A percentile compares a stretch with the other conserved stretches of the same genome.
Conservation (phyloP, 2,329 filamentous ascomycete genomes). For the Pestalotiopsis sp. region DNA sequence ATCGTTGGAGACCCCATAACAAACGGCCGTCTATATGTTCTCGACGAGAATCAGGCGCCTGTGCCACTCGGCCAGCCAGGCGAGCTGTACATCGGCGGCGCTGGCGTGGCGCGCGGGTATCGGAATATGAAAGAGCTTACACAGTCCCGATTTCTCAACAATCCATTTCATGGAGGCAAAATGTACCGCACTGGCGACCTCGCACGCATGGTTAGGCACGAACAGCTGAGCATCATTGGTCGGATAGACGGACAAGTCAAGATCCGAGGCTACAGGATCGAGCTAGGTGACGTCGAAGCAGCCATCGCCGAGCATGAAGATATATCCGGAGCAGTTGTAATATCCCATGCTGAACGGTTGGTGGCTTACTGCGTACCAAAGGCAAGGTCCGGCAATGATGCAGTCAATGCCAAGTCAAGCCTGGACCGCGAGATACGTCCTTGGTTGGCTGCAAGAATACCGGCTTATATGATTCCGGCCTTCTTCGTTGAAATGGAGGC, state of each 20-base stretch:
- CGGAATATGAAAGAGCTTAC: constrained; percentile 21
- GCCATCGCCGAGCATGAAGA: constrained; percentile 19
- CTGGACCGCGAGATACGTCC: constrained; percentile 20
- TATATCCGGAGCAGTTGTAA: constrained; percentile 26
- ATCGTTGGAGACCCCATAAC: constrained; percentile 25
- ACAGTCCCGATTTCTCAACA: constrained; percentile 19
- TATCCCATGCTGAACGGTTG: constrained; percentile 25
- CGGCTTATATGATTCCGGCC: constrained; percentile 28
- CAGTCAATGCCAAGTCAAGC: background rate
- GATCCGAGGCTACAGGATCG: constrained; percentile 29
- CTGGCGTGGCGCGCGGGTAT: constrained; percentile 33
- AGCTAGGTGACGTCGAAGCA: constrained; percentile 30
- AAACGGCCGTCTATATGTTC: constrained; percentile 39
- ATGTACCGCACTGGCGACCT: constrained; percentile 29
- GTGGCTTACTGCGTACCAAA: constrained; percentile 28
- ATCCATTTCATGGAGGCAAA: constrained; percentile 22
- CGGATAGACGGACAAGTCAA: constrained; percentile 29
- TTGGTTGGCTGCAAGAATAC: constrained; percentile 25
- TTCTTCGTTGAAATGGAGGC: constrained; percentile 27
- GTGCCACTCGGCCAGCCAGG: constrained; percentile 37
- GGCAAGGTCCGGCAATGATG: background rate
- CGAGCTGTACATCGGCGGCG: constrained; percentile 33
- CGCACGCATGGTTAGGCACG: constrained; percentile 17
- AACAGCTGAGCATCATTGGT: constrained; percentile 21
- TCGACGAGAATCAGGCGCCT: constrained; percentile 36